phyloP scores from a whole-genome alignment of 2,329 filamentous ascomycete species.

The Dactylella cylindrospora region DNA sequence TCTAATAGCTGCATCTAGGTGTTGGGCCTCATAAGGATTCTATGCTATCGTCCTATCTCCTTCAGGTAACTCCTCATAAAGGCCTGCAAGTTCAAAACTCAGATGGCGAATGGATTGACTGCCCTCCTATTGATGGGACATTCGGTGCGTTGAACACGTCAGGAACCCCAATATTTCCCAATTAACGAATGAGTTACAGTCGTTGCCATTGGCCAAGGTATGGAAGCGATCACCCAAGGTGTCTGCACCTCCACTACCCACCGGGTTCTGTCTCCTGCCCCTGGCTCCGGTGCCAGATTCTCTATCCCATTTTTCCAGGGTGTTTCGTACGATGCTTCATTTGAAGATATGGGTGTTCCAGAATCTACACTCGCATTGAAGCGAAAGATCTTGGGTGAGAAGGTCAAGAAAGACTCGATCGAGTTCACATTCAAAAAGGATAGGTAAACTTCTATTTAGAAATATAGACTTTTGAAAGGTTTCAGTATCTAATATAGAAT shows the following conservation, averaged over 20 bases:
- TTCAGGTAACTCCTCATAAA: slow-evolving; percentile 74
- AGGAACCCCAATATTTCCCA: background rate
- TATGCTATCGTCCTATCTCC: slow-evolving; percentile 78
- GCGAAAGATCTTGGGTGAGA: slow-evolving; percentile 54
- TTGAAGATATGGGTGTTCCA: slow-evolving; percentile 71
- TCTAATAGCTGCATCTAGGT: slow-evolving; percentile 53
- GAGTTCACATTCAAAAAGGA: slow-evolving; percentile 82
- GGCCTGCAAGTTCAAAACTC: slow-evolving; percentile 84
- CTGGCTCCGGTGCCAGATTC: slow-evolving; percentile 69
- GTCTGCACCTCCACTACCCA: slow-evolving; percentile 83
- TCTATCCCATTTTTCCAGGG: slow-evolving; percentile 88
- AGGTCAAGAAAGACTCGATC: slow-evolving; percentile 70
- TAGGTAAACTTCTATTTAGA: slow-evolving; percentile 52
- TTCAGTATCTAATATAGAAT: background rate
- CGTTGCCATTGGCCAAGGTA: slow-evolving; percentile 81
- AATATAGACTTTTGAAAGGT: background rate
- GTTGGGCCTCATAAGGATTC: slow-evolving; percentile 54
- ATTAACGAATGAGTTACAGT: slow-evolving; percentile 55
- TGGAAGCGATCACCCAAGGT: slow-evolving; percentile 80
- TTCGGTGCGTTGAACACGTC: slow-evolving; percentile 56
- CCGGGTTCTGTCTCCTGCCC: slow-evolving; percentile 71
- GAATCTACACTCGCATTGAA: slow-evolving; percentile 58
- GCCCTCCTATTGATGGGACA: slow-evolving; percentile 71
- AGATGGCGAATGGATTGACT: slow-evolving; percentile 77
- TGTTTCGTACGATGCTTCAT: slow-evolving; percentile 74